Base-by-base conservation (phyloP, 1,139 yeast genomes). In the Kodamaea arcana region DNA sequence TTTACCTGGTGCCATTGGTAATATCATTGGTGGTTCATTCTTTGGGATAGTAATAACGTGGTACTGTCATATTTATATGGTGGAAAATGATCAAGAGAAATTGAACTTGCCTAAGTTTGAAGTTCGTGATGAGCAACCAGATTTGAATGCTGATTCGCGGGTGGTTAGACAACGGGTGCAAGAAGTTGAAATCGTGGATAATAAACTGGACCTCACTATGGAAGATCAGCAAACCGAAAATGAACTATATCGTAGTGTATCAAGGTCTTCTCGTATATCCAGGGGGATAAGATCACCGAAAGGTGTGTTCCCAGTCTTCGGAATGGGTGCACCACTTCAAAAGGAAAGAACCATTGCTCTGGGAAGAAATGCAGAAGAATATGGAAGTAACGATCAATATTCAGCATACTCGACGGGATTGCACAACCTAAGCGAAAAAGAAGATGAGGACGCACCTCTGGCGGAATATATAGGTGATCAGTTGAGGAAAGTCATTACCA, bases 71-170 rank as follows among this genome's bases (percentile, higher is more conserved):
- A 50, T 83, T 35, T 69, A 73, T 26, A 82, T 78, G 30, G 87
- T 83, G 21, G 94, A 83, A 51, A 59, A 72, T 41, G 94, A 83
- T 57, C 75, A 78, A 54, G 69, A 68, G 43, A 51, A 62, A 33
- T 62, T 83, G 54, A 68, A 76, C 24, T 65, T 83, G 42, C 94
- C 94, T 7, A 61, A 65, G 31, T 82, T 74, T 45, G 88, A 80
- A 25, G 77, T 79, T 34, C 69, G 80, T 46, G 94, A 83, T 58
- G 92, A 83, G 53, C 92, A 82, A 48, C 92, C 94, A 2, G 83
- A 82, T 50, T 60, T 82, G 44, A 80, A 79, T 45, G 69, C 76
- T 62, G 94, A 83, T 52, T 82, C 90, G 3, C 71, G 92, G 58
- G 92, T 83, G 13, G 83, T 83, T 4, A 70, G 84, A 33, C 52